Percentiles rank a stretch among this genome's conserved stretches.
Conservation (phyloP, 192 early-diverging fungal genomes). For the Mortierella hygrophila region DNA sequence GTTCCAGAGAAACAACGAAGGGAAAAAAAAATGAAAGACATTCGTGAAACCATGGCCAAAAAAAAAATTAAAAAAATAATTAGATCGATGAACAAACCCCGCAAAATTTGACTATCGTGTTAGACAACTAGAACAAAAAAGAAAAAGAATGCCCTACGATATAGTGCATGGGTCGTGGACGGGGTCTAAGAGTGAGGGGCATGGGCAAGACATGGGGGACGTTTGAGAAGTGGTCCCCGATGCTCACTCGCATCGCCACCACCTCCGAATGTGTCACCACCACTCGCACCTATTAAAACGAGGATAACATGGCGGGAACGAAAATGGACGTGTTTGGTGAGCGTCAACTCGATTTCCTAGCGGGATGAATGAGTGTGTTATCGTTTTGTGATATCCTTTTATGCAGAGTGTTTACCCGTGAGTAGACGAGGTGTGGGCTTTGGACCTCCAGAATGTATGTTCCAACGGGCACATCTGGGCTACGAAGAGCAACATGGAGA, state of each 20-base stretch:
- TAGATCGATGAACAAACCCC: too few relatives aligned
- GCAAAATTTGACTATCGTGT: background rate
- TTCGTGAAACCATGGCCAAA: too few relatives aligned
- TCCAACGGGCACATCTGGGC: slow-evolving; percentile 22
- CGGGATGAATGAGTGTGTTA: too few relatives aligned
- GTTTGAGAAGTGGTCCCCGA: slow-evolving; percentile 32
- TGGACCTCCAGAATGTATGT: slow-evolving; percentile 29
- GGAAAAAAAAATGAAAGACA: too few relatives aligned
- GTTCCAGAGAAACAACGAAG: too few relatives aligned
- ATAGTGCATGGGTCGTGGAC: slow-evolving; percentile 34
- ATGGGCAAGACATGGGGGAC: slow-evolving; percentile 1
- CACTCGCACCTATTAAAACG: slow-evolving; percentile 12
- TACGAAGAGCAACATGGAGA: background rate
- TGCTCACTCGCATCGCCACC: slow-evolving; percentile 12
- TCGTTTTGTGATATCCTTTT: too few relatives aligned
- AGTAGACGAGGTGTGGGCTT: slow-evolving; percentile 31
- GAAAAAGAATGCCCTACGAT: slow-evolving; percentile 7
- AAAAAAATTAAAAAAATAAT: too few relatives aligned
- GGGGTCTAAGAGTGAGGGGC: slow-evolving; percentile 26
- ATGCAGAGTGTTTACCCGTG: slow-evolving; percentile 2
- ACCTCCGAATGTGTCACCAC: slow-evolving; percentile 6
- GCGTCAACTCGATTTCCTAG: too few relatives aligned
- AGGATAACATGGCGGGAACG: background rate
- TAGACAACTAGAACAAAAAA: background rate
- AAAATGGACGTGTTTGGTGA: background rate